phyloP scores from a whole-genome alignment of 2,329 filamentous ascomycete genomes.

The Keithomyces neogunnii region DNA sequence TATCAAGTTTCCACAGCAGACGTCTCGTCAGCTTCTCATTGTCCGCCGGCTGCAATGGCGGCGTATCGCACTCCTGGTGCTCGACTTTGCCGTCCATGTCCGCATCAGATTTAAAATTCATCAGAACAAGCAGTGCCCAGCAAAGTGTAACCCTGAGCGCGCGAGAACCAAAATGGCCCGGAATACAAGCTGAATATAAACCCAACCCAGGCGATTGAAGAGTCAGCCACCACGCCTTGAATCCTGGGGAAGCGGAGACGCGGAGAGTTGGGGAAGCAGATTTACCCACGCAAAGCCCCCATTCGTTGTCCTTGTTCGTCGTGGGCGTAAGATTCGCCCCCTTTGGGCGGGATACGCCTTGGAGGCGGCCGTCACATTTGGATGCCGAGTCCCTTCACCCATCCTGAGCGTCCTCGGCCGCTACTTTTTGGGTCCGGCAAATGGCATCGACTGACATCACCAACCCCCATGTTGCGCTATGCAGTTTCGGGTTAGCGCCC shows the following conservation, averaged over 20 bases:
- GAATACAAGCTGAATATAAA: neutral
- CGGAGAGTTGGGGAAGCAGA: neutral
- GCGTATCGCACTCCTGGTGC: slow-evolving; percentile 12
- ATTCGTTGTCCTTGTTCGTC: neutral
- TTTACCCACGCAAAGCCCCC: neutral
- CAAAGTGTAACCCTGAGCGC: neutral
- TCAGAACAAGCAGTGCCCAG: neutral
- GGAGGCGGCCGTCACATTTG: neutral
- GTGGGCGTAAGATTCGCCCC: too few species aligned
- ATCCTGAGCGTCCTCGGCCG: neutral
- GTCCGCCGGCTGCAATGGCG: slow-evolving; percentile 5
- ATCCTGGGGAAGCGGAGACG: neutral
- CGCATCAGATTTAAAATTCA: slow-evolving; percentile 4
- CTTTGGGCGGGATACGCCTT: neutral
- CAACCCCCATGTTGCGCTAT: too few species aligned
- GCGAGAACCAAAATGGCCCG: neutral
- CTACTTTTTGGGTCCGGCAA: neutral
- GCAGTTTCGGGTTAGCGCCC: too few species aligned
- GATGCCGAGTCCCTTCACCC: neutral
- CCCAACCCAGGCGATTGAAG: neutral
- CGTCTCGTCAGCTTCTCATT: slow-evolving; percentile 13
- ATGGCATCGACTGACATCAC: neutral
- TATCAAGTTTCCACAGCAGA: slow-evolving; percentile 21
- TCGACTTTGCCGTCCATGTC: slow-evolving; percentile 12
- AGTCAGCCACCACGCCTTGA: neutral